phyloP scores from a whole-genome alignment of 805 yeast genomes.

The Schwanniomyces yamadae region DNA sequence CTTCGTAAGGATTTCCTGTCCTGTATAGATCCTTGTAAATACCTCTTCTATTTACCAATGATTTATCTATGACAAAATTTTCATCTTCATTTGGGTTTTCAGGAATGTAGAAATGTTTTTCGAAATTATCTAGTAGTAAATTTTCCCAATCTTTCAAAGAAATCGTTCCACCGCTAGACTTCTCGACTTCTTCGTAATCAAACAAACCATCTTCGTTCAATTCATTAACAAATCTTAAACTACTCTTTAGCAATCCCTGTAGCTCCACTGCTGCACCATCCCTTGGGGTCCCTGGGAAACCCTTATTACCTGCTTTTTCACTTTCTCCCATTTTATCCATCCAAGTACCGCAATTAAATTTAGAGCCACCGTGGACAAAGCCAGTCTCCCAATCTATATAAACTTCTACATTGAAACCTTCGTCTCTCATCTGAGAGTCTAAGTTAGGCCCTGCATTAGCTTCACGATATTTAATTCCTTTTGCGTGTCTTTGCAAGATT shows the following conservation, averaged over 20 bases:
- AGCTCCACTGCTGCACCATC: constrained; percentile 97
- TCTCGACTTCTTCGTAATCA: constrained; percentile 54
- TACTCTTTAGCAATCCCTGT: constrained; percentile 81
- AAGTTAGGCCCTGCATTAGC: constrained; percentile 90
- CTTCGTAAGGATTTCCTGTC: constrained; percentile 87
- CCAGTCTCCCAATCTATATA: constrained; percentile 89
- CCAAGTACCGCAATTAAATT: constrained; percentile 96
- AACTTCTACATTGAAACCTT: constrained; percentile 85
- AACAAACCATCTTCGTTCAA: constrained; percentile 56
- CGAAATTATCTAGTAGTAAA: constrained; percentile 70
- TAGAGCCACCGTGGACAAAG: constrained; percentile 86
- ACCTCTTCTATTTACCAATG: constrained; percentile 82
- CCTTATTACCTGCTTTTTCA: constrained; percentile 73
- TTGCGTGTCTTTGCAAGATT: constrained; percentile 83
- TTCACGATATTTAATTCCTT: constrained; percentile 83
- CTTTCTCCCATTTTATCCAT: constrained; percentile 99
- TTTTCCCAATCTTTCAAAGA: constrained; percentile 70
- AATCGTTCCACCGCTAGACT: constrained; percentile 55
- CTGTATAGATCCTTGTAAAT: constrained; percentile 84
- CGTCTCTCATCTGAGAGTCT: constrained; percentile 89
- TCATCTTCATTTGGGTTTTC: constrained; percentile 57
- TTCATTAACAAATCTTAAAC: constrained; percentile 73
- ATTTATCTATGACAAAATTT: constrained; percentile 58
- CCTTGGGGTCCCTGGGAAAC: constrained; percentile 97
- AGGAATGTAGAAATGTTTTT: constrained; percentile 77